Conservation (phyloP, 345 rosid species). For the Lagerstroemia speciosa region DNA sequence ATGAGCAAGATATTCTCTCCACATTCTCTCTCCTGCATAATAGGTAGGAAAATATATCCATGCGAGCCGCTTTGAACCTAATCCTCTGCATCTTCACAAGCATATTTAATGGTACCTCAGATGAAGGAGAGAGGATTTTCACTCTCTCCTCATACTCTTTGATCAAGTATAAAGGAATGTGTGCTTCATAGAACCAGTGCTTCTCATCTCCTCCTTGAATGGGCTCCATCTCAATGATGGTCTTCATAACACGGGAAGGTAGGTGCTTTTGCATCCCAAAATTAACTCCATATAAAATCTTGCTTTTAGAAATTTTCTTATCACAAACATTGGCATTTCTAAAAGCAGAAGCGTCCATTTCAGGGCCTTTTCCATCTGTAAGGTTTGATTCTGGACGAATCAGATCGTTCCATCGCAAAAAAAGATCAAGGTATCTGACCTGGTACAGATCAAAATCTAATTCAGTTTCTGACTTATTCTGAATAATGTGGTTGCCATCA, state of each 20-base stretch:
- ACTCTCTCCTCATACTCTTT: conserved; percentile 73
- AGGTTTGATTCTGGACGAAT: conserved; percentile 66
- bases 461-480: background rate
- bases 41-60: conserved; percentile 56
- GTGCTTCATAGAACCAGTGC: conserved; percentile 69
- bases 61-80: conserved; percentile 71
- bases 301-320: conserved; percentile 51
- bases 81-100: conserved; percentile 53
- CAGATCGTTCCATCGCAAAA: conserved; percentile 88
- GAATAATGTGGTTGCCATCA: background rate
- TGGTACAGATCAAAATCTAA: conserved; percentile 29
- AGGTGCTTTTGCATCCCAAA: conserved; percentile 87
- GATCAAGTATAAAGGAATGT: conserved; percentile 77
- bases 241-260: conserved; percentile 88
- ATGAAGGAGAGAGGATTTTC: conserved; percentile 26
- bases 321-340: conserved; percentile 77
- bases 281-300: conserved; percentile 59
- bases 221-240: conserved; percentile 49
- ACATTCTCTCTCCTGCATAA: conserved; percentile 52
- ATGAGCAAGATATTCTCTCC: conserved; percentile 64
- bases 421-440: conserved; percentile 79
- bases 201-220: conserved; percentile 47
- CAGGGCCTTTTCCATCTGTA: conserved; percentile 70
- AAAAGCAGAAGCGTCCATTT: conserved; percentile 68
- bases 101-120: conserved; percentile 22